Base-by-base conservation (phyloP, 345 rosid species). In the Eucalyptus sideroxylon region DNA sequence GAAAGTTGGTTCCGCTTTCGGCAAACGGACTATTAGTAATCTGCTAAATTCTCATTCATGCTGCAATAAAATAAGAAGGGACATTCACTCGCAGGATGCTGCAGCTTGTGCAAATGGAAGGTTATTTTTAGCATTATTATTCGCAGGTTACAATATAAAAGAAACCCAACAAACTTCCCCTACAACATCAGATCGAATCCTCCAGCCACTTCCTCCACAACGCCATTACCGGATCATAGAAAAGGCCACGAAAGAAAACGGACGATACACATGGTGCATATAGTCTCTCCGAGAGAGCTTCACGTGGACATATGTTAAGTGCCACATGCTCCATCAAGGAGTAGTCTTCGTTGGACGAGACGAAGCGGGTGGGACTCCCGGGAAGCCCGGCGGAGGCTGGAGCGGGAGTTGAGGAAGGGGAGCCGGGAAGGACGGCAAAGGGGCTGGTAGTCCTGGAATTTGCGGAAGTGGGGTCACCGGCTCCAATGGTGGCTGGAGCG, bases 311-410 rank as follows among this genome's bases (percentile, higher is more conserved):
- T 77, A 40, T 21, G 45, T 19, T 72, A 72, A 40, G 47, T 40
- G 85, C 16, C 44, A 21, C 77, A 19, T 55, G 69, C 31, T 87
- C 62, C 49, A 81, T 89, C 87, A 93, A 72, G 94, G 92, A 59
- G 93, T 65, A 40, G 91, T 87, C 69, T 86, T 44, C 65, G 19
- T 31, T 44, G 93, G 87, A 45, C 89, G 89, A 88, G 94, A 45
- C 47, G 93, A 65, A 80, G 94, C 92, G 17, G 95, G 94, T 11
- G 96, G 95, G 87, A 83, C 17, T 50, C 94, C 94, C 7, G 93
- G 93, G 89, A 92, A 88, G 87, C 69, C 34, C 11, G 94, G 94
- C 37, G 90, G 8, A 26, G 95, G n/a, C 6, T 88, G 93, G 56
- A 90, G 5, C 67, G 93, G 93, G 81, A 91, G 85, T 44, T 92